A percentile compares a stretch with the other conserved stretches of the same genome.
These are phyloP conservation scores for Hypomontagnella submonticulosa DNA, from an alignment of 495 filamentous ascomycete species.

Conservation along the genomic window DNA sequence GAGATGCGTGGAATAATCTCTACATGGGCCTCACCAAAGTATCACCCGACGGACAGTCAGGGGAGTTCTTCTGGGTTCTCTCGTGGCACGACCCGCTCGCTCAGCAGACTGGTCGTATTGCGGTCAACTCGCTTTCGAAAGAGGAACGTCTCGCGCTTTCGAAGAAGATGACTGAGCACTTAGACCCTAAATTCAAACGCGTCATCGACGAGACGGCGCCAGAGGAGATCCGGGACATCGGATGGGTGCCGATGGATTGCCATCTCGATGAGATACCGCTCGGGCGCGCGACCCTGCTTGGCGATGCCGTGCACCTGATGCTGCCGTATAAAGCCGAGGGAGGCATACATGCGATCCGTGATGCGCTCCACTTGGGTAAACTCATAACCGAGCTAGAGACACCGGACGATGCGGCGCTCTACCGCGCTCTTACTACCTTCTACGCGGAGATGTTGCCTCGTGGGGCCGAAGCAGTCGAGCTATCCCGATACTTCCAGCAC, in stretches of 20 bases:
- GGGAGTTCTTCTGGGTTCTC: conserved; percentile 47
- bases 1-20: conserved; percentile 34
- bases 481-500: conserved; percentile 31
- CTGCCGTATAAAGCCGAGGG: conserved; percentile 56
- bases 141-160: conserved; percentile 38
- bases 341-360: conserved; percentile 40
- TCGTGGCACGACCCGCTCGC: conserved; percentile 39
- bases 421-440: conserved; percentile 33
- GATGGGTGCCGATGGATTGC: conserved; percentile 39
- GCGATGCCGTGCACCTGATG: conserved; percentile 68
- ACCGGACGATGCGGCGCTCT: conserved; percentile 32
- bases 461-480: conserved; percentile 34
- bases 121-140: conserved; percentile 19
- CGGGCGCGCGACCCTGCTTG: conserved; percentile 56
- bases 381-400: conserved; percentile 27
- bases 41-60: conserved; percentile 33
- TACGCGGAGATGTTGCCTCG: conserved; percentile 40
- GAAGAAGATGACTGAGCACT: conserved; percentile 30
- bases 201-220: conserved; percentile 37
- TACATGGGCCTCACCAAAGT: conserved; percentile 43
- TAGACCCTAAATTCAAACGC: conserved; percentile 39
- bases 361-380: conserved; percentile 33
- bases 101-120: conserved; percentile 24
- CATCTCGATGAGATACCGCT: conserved; percentile 45
- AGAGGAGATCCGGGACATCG: conserved; percentile 32